Evolutionary conservation across 2,329 filamentous ascomycete genomes (phyloP), one percentile per base, ranked within the genome.

Genomic region (Aureobasidium sp.): DNA sequence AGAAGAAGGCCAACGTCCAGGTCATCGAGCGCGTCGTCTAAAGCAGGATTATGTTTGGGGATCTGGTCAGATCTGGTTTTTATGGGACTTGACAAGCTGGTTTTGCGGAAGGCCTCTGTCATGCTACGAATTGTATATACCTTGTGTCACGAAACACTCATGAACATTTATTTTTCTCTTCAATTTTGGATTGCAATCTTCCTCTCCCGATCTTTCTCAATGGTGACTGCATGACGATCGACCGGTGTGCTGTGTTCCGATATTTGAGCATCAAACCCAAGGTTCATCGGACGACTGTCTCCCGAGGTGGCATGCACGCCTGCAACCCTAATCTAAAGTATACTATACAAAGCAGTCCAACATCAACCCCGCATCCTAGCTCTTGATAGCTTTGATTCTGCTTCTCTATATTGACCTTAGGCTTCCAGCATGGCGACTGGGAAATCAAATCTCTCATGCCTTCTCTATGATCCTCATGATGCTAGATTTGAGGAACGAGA

Each of bases 1-100:
- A 62, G 55, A 61, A 63, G 60, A 64, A 62, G 59, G 39, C 34
- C 25, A 31, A 41, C 9, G 60, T 61, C n/a, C 41, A 62, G 60
- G 6, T 62, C 42, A 47, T 62, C 49, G 60, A 62, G 60, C 60
- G 48, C 22, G 60, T 34, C 22, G 53, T 29, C 29, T 57, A 57
- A 36, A 36, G n/a, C 27, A 9, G 29, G 5, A 17, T 42, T 20
- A 6, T 25, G 7, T 42, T 20, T 42, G 15, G 25, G 36, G 22
- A 39, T 41, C n/a, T 29, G 20, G 20, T 39, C 29, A 17, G 22
- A n/a, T 27, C 22, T 37, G 36, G 36, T 53, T 47, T 37, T 29
- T 55, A 55, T 12, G 15, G 36, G 5, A 36, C 14, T 42, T 9
- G 37, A 55, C 51, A 55, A 17, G 51, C 51, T 55, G 22, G 31